phyloP scores from a whole-genome alignment of 208 protist species.

The Trypanosoma grayi region DNA sequence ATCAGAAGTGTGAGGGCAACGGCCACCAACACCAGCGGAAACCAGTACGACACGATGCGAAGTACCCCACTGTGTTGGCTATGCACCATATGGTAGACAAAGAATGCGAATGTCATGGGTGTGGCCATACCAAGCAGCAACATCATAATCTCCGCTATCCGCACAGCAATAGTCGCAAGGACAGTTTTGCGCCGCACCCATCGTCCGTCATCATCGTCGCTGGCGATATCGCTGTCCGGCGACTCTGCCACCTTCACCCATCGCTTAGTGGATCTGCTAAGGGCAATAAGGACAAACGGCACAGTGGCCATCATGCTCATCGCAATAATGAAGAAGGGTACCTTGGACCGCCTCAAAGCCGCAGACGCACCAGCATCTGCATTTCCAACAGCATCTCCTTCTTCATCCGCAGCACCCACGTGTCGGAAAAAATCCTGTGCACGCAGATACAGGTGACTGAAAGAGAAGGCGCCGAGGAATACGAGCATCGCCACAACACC shows the following conservation, averaged over 20 bases:
- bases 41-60: constrained; percentile 28
- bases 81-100: constrained; percentile 47
- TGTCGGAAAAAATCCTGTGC: constrained; percentile 22
- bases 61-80: constrained; percentile 45
- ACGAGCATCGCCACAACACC: constrained; percentile 66
- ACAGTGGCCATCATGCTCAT: constrained; percentile 51
- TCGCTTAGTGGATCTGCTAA: constrained; percentile 54
- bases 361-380: neutral
- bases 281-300: constrained; percentile 62
- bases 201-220: neutral
- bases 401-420: constrained; percentile 1
- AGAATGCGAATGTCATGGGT: constrained; percentile 35
- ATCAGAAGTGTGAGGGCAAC: constrained; percentile 35
- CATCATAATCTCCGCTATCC: constrained; percentile 51
- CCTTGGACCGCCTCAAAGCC: constrained; percentile 24
- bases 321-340: constrained; percentile 67
- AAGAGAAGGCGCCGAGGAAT: constrained; percentile 52
- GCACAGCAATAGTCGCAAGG: constrained; percentile 22
- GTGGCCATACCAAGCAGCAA: constrained; percentile 40
- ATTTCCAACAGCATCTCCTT: neutral
- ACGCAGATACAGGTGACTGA: constrained; percentile 51
- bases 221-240: neutral
- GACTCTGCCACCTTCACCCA: constrained; percentile 22
- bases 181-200: constrained; percentile 5
- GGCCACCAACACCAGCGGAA: constrained; percentile 30